phyloP scores from a whole-genome alignment of 2,329 filamentous ascomycete genomes.

The Trichoderma simmonsii region DNA sequence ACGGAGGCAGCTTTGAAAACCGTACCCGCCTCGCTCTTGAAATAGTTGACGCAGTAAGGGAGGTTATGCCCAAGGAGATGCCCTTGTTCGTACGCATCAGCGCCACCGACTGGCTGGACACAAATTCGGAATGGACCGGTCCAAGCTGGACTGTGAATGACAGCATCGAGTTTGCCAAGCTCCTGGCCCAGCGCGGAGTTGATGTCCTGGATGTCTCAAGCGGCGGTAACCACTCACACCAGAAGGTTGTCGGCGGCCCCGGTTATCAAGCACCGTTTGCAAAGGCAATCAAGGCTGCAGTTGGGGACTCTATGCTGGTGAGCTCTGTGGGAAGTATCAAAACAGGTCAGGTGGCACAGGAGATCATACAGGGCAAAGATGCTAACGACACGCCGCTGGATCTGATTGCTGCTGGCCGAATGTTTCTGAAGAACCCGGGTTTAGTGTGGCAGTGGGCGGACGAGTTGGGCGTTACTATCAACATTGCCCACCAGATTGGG shows the following conservation, averaged over 20 bases:
- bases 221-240: conserved; percentile 58
- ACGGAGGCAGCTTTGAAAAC: conserved; percentile 70
- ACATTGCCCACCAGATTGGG: conserved; percentile 51
- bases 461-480: conserved; percentile 46
- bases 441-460: conserved; percentile 56
- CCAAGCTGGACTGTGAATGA: conserved; percentile 66
- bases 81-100: conserved; percentile 71
- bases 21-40: conserved; percentile 66
- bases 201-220: conserved; percentile 72
- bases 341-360: conserved; percentile 43
- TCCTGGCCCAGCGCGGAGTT: conserved; percentile 64
- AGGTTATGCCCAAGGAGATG: conserved; percentile 61
- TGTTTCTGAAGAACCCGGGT: conserved; percentile 58
- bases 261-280: conserved; percentile 72
- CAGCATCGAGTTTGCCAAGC: conserved; percentile 58
- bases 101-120: conserved; percentile 72
- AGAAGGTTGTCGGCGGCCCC: conserved; percentile 52
- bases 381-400: conserved; percentile 36
- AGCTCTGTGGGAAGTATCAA: conserved; percentile 49
- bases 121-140: conserved; percentile 50
- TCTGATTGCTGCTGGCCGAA: conserved; percentile 46
- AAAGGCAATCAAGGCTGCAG: conserved; percentile 65
- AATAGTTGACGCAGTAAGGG: conserved; percentile 59
- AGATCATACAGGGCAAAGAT: conserved; percentile 38
- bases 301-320: conserved; percentile 56